These are phyloP conservation scores for Populus tremula DNA, from an alignment of 345 rosid genomes.

Conservation along the genomic window DNA sequence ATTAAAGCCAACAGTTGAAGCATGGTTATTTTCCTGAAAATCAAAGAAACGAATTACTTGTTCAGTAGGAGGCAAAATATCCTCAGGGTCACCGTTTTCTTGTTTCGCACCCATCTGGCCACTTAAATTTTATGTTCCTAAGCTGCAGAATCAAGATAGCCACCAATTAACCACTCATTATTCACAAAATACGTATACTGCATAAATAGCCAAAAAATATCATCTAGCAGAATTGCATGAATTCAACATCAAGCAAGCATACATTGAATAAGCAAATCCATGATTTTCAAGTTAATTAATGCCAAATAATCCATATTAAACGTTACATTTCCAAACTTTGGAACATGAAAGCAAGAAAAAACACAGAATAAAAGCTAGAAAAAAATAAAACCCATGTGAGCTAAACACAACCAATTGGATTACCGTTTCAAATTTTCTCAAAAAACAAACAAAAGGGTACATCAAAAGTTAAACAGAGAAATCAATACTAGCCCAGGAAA, in stretches of 20 bases:
- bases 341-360: neutral
- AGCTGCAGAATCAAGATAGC: neutral
- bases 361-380: neutral
- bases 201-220: neutral
- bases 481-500: neutral
- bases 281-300: neutral
- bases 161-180: neutral
- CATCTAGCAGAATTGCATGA: neutral
- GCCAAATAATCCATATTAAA: neutral
- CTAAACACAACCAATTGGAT: neutral
- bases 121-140: neutral
- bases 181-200: neutral
- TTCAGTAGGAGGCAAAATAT: slow-evolving; percentile 37
- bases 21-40: neutral
- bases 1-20: neutral
- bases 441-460: neutral
- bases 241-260: neutral
- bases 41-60: slow-evolving; percentile 27
- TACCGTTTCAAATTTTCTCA: neutral
- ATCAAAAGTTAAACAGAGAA: neutral
- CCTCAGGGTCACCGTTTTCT: slow-evolving; percentile 26
- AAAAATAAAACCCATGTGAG: neutral
- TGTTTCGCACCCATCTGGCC: slow-evolving; percentile 35
- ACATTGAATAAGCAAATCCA: neutral
- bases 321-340: neutral